Evolutionary conservation across 345 rosid species (phyloP), one percentile per base, ranked within the genome.

Genomic region (Rhizophora apiculata): DNA sequence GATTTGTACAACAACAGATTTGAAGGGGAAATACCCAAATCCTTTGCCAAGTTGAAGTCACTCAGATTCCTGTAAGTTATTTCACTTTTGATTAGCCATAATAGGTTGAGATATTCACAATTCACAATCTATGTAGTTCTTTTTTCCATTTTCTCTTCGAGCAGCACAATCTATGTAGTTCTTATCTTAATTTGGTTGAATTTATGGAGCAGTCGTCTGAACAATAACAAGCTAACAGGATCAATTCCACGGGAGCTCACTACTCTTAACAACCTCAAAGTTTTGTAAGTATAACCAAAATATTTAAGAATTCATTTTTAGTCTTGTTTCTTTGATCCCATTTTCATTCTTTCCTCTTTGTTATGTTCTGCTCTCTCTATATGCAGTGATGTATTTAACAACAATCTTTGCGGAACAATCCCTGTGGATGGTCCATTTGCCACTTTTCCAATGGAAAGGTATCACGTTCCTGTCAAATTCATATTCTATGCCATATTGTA

Each of bases 381-480:
- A 64, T 74, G 80, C 88, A 88, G 93, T 46, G 93, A 88, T 60
- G 87, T 86, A 51, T 88, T 86, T n/a, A 81, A 82, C 71, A 88
- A 88, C 61, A 81, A 81, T 74, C 85, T 88, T 6, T 88, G 91
- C 31, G 93, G 91, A 72, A 88, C 93, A 32, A 82, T 86, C 68
- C 93, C 93, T 1, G 89, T 85, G 11, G 90, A 86, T 73, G 93
- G 93, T 31, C 91, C 93, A 34, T 88, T 88, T 26, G 10, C 70
- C 26, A 86, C 73, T 66, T 88, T 86, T 74, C 79, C 86, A 1
- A 70, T 86, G 82, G 82, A 78, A 64, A 86, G 93, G 91, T 88
- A 78, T 54, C 27, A 20, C 5, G 31, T 32, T 59, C 36, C 65
- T 51, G 19, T n/a, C 20, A 43, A 60, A 59, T 31, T 43, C 24